These are phyloP conservation scores for Rachicladosporium sp. DNA, from an alignment of 2,329 filamentous ascomycete genomes.

Conservation along the genomic window DNA sequence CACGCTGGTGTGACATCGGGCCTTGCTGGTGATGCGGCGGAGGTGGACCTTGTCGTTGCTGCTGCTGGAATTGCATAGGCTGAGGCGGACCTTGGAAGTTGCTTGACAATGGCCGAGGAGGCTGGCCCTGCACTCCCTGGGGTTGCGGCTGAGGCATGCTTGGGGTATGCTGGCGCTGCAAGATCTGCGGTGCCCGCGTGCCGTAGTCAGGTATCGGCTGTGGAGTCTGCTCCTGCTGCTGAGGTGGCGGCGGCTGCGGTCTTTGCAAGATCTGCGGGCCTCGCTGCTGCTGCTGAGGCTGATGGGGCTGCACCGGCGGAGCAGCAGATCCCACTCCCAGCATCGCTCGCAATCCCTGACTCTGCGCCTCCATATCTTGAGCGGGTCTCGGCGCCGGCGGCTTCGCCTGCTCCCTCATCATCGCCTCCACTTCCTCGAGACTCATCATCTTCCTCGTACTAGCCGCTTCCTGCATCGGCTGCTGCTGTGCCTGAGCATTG, in stretches of 20 bases:
- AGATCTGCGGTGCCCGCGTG: conserved; percentile 27
- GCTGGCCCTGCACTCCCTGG: conserved; percentile 12
- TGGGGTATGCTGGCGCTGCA: conserved; percentile 24
- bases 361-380: conserved; percentile 16
- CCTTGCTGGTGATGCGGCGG: conserved; percentile 25
- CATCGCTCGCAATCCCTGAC: conserved; percentile 23
- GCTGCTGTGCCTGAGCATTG: conserved; percentile 18
- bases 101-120: neutral
- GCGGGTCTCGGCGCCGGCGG: conserved; percentile 10
- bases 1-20: conserved; percentile 20
- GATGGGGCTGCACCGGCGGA: conserved; percentile 9
- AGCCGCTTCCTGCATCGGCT: conserved; percentile 14
- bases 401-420: conserved; percentile 63
- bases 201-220: conserved; percentile 30
- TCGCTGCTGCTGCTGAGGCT: conserved; percentile 18
- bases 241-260: conserved; percentile 24
- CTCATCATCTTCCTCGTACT: conserved; percentile 73
- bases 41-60: conserved; percentile 11
- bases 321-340: conserved; percentile 17
- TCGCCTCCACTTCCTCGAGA: conserved; percentile 89
- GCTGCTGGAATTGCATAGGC: conserved; percentile 15
- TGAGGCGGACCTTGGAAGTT: conserved; percentile 4
- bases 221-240: conserved; percentile 10
- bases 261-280: conserved; percentile 37
- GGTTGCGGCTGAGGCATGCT: conserved; percentile 9